Conservation (phyloP, 2,329 filamentous ascomycete species). For the Trichoderma aggressivum region DNA sequence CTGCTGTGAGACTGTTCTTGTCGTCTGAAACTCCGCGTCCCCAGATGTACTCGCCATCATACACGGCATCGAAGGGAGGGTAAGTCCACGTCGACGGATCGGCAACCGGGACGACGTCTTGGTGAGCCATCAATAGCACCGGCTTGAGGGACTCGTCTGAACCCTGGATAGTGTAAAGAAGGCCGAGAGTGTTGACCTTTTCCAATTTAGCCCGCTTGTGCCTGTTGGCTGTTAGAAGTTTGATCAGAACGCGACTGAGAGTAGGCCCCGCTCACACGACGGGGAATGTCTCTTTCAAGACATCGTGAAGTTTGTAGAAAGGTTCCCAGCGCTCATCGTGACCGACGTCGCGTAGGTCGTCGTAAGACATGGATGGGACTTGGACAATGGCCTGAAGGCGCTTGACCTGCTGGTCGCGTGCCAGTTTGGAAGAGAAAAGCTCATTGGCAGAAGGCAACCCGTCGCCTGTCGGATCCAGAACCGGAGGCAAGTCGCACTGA, state of each 20-base stretch:
- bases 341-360: conserved; percentile 53
- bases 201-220: conserved; percentile 45
- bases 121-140: conserved; percentile 41
- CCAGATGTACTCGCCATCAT: conserved; percentile 43
- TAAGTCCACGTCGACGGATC: conserved; percentile 45
- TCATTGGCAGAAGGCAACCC: conserved; percentile 31
- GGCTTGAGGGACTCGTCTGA: conserved; percentile 47
- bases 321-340: conserved; percentile 53
- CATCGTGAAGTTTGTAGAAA: conserved; percentile 48
- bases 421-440: conserved; percentile 34
- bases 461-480: conserved; percentile 31
- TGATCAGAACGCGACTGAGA: background rate
- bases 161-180: conserved; percentile 58
- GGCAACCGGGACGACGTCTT: conserved; percentile 44
- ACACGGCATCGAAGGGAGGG: conserved; percentile 42
- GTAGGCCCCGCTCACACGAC: conserved; percentile 36
- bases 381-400: conserved; percentile 54
- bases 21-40: conserved; percentile 43
- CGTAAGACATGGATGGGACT: conserved; percentile 53
- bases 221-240: conserved; percentile 25
- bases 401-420: conserved; percentile 41
- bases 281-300: conserved; percentile 49
- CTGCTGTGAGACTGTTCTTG: conserved; percentile 42
- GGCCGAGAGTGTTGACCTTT: conserved; percentile 59
- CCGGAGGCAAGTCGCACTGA: conserved; percentile 35